Base-by-base conservation (phyloP, 2,329 filamentous ascomycete genomes). In the Chaetomiaceae sp. region DNA sequence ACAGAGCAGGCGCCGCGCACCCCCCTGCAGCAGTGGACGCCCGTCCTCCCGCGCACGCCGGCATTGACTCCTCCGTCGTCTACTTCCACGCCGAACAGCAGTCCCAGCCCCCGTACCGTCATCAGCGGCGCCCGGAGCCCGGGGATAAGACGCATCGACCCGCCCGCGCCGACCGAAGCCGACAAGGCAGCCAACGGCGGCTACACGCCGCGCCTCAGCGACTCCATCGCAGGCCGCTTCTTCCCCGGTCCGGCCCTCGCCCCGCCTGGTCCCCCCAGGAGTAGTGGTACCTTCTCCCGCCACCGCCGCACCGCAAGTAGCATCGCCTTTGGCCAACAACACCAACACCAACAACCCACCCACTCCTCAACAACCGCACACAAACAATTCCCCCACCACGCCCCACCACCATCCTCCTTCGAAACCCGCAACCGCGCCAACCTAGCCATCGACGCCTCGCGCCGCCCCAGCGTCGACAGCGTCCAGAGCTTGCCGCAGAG, bases 401-500 rank as follows among this genome's bases (percentile, higher is more conserved):
- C n/a, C n/a, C n/a, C 27, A 31, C 27, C 27, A 15, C 15, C 22
- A 11, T 61, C 64, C 17, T 65, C 65, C 47, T 60, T 61, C 56
- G 61, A 63, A 60, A 47, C 61, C 47, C 51, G 63, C 45, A 57
- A 58, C 50, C 56, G 52, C 40, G 51, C 47, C 23, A 47, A 47
- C 6, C 55, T 51, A 55, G 56, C 53, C 42, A 54, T 59, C 51
- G 49, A 57, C 55, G 43, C 55, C 50, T 47, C 55, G 44, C 50
- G 52, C 27, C 45, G 56, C 33, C 57, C 56, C 20, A 59, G 59
- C 52, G 53, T 60, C 15, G 67, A 68, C 53, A 75, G 72, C 63
- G 63, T 68, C 39, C 65, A 66, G 48, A 78, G 76, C 62, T 66
- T 79, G 53, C 77, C 77, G 36, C 75, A 75, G 59, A 79, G 76